Conservation (phyloP, 139 green algal species). For the Coelastrella sp. region DNA sequence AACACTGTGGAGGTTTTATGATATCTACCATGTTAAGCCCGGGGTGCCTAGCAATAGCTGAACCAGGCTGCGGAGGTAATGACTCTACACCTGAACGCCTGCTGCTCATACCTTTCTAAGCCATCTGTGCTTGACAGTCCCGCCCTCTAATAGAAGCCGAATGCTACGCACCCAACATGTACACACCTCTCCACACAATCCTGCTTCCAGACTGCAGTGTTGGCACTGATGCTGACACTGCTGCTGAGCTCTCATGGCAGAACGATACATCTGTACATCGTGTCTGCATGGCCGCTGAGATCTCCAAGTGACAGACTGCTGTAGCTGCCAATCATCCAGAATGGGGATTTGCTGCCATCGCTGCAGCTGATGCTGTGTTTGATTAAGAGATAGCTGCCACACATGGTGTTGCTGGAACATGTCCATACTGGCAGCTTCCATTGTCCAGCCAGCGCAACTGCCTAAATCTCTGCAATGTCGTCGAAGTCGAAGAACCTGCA, state of each 20-base stretch:
- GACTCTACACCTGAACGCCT: not conserved
- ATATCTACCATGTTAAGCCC: not conserved
- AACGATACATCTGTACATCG: not conserved
- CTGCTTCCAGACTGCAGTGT: not conserved
- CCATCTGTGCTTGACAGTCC: conserved; percentile 41
- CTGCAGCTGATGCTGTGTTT: not conserved
- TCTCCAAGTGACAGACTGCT: not conserved
- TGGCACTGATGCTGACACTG: not conserved
- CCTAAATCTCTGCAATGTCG: conserved; percentile 74
- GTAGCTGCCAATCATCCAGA: not conserved
- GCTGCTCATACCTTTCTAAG: not conserved
- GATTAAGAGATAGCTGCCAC: not conserved
- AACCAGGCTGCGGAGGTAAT: not conserved
- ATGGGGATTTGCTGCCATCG: not conserved
- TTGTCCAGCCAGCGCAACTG: not conserved
- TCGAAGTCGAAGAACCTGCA: conserved; percentile 91
- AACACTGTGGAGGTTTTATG: not conserved
- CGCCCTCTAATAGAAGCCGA: not conserved
- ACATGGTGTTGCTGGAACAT: not conserved
- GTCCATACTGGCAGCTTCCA: not conserved
- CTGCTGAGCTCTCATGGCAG: not conserved
- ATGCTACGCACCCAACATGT: not conserved
- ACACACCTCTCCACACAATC: not conserved
- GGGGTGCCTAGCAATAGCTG: not conserved
- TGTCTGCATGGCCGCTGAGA: not conserved